Conservation (phyloP, 495 filamentous ascomycete genomes). For the Daldinia decipiens region DNA sequence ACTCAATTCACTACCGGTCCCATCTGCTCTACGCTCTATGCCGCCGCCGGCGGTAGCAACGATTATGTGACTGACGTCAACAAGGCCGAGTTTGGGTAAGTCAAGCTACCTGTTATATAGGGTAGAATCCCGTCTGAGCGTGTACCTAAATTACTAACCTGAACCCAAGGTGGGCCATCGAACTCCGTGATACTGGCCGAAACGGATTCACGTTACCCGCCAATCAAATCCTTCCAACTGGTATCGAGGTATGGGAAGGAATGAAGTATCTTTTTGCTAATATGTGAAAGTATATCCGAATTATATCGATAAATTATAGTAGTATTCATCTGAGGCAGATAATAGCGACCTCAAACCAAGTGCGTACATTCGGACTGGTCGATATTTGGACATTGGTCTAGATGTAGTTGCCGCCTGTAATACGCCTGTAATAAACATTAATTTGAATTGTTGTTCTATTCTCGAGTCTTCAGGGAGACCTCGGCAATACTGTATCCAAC, state of each 20-base stretch:
- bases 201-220: conserved; percentile 69
- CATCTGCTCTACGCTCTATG: conserved; percentile 68
- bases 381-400: background rate
- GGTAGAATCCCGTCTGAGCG: background rate
- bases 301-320: background rate
- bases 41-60: conserved; percentile 61
- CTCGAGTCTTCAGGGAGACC: background rate
- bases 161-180: conserved; percentile 60
- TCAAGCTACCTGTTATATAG: background rate
- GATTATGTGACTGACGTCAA: conserved; percentile 66
- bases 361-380: background rate
- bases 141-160: conserved; percentile 4
- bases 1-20: conserved; percentile 61
- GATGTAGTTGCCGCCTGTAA: background rate
- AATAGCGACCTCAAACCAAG: background rate
- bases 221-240: conserved; percentile 62
- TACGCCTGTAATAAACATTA: background rate
- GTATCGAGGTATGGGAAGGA: conserved; percentile 65
- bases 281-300: conserved; percentile 42
- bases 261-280: conserved; percentile 64
- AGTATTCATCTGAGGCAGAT: background rate
- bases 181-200: conserved; percentile 57
- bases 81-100: conserved; percentile 58
- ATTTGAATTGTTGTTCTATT: background rate
- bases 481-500: background rate